Percentiles rank a stretch among this genome's conserved stretches.
Conservation (phyloP, 768 basidiomycete genomes). For the Boletus fagicola region DNA sequence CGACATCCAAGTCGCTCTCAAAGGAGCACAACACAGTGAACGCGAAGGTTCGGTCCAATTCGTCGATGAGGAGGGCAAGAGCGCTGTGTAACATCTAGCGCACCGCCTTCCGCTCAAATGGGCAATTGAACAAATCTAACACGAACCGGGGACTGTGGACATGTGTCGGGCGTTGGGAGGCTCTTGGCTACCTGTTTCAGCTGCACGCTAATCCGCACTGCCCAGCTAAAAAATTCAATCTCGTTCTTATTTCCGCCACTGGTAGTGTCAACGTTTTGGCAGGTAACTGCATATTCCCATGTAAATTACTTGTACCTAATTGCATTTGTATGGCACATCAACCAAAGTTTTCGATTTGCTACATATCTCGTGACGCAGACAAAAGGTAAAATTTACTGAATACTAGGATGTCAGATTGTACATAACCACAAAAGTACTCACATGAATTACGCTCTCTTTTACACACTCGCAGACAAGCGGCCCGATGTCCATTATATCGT, state of each 20-base stretch:
- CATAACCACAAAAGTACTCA: background rate
- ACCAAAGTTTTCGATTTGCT: background rate
- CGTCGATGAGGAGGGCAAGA: constrained; percentile 6
- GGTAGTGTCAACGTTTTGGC: background rate
- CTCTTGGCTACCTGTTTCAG: background rate
- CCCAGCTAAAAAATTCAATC: background rate
- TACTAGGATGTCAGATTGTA: background rate
- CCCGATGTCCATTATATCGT: no score
- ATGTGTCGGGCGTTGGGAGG: background rate
- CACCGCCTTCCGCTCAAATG: background rate
- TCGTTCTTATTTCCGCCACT: background rate
- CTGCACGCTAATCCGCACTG: background rate
- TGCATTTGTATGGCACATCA: background rate
- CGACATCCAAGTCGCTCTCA: constrained; percentile 20
- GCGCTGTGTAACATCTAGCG: background rate
- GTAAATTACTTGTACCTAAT: background rate
- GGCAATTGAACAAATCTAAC: background rate
- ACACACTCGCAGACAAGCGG: background rate
- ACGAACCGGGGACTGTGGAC: background rate
- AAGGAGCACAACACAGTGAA: constrained; percentile 2
- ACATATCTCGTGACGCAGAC: background rate
- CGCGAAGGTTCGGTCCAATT: background rate
- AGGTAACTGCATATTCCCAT: background rate
- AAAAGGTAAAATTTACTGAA: background rate
- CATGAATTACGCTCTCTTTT: background rate